phyloP scores from a whole-genome alignment of 2,329 filamentous ascomycete genomes.

The Alternaria viburni region DNA sequence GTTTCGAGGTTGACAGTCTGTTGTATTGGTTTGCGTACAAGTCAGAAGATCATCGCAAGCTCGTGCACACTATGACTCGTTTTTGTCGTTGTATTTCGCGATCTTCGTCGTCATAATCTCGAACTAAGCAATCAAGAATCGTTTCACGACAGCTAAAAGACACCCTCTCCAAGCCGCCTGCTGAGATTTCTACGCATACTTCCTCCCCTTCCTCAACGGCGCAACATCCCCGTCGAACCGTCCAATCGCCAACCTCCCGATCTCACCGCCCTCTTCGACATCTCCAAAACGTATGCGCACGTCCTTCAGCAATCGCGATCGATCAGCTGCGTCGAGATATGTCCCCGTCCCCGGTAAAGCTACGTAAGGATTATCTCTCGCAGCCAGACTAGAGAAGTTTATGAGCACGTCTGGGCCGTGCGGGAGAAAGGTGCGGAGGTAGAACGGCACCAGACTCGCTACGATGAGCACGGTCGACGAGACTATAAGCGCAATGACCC shows the following conservation, averaged over 20 bases:
- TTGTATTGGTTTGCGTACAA: no score
- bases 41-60: no score
- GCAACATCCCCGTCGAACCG: background rate
- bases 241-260: background rate
- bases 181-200: background rate
- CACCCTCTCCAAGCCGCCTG: no score
- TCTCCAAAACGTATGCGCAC: background rate
- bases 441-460: background rate
- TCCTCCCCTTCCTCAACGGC: background rate
- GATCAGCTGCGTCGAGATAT: background rate
- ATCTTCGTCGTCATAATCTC: no score
- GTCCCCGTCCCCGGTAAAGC: background rate
- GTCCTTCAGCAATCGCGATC: background rate
- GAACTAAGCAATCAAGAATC: no score
- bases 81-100: no score
- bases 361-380: background rate
- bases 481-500: background rate
- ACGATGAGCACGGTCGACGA: fast-evolving
- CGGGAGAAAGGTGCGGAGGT: background rate
- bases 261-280: fast-evolving
- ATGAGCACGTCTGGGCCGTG: background rate
- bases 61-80: no score
- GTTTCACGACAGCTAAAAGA: no score
- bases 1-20: no score
- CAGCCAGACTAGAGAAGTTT: background rate